Percentiles rank a stretch among this genome's conserved stretches.
Evolutionary conservation across 768 basidiomycete species (phyloP).

Genomic region (Mycena galopus): DNA sequence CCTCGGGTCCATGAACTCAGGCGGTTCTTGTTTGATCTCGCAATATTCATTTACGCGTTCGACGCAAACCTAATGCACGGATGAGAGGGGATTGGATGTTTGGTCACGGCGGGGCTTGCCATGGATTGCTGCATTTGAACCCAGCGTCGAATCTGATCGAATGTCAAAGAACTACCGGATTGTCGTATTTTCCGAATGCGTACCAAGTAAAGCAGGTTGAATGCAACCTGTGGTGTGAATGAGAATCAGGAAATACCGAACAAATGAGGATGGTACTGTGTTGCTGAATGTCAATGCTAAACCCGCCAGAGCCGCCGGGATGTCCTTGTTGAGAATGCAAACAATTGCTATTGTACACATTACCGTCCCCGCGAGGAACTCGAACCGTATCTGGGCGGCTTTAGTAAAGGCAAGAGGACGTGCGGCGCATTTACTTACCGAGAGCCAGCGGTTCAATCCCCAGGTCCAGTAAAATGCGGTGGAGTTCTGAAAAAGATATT

Average conservation of each 20-base stretch:
- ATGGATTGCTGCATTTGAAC: slow-evolving; percentile 92
- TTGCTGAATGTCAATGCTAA: slow-evolving; percentile 89
- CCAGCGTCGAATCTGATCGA: slow-evolving; percentile 73
- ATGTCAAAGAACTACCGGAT: not conserved
- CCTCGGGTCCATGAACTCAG: slow-evolving; percentile 90
- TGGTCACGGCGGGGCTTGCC: slow-evolving; percentile 58
- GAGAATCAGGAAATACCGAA: not conserved
- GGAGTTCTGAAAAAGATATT: not conserved
- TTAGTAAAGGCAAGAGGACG: not conserved
- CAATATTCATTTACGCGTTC: slow-evolving; percentile 95
- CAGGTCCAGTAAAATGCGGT: slow-evolving; percentile 89
- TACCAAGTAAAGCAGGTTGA: slow-evolving; percentile 77
- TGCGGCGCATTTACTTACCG: slow-evolving; percentile 65
- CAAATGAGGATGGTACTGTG: slow-evolving; percentile 55
- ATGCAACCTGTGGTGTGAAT: slow-evolving; percentile 47
- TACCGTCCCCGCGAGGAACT: slow-evolving; percentile 77
- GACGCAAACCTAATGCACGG: slow-evolving; percentile 69
- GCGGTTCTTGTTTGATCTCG: slow-evolving; percentile 78
- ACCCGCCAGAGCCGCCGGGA: slow-evolving; percentile 86
- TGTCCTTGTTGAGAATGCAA: slow-evolving; percentile 75
- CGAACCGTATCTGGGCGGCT: slow-evolving; percentile 76
- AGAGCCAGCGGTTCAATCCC: slow-evolving; percentile 94
- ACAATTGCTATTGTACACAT: slow-evolving; percentile 77
- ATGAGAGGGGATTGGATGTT: slow-evolving; percentile 17
- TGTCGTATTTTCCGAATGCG: slow-evolving; percentile 25